Evolutionary conservation across 2,329 filamentous ascomycete genomes (phyloP).

Genomic region (Byssothecium circinans): DNA sequence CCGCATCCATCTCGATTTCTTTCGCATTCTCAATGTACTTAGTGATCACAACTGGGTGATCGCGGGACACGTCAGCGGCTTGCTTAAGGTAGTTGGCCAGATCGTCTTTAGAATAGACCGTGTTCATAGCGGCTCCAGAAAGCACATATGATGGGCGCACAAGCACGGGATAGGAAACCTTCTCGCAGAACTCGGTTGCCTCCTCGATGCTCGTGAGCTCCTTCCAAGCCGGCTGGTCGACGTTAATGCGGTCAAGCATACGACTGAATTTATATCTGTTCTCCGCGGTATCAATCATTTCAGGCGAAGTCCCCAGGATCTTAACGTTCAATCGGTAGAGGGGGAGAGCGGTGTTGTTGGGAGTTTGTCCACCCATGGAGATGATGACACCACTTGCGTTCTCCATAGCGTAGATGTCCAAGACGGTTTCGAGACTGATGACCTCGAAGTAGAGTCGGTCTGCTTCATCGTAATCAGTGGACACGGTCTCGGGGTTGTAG

Average conservation of each 20-base stretch:
- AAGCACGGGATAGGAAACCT: constrained; percentile 88
- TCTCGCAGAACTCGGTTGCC: constrained; percentile 81
- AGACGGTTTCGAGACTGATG: constrained; percentile 83
- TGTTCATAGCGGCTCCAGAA: constrained; percentile 98
- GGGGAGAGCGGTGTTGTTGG: constrained; percentile 94
- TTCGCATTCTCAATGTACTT: constrained; percentile 99
- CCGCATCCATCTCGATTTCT: constrained; percentile 99
- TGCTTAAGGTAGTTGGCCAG: constrained; percentile 85
- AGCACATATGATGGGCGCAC: constrained; percentile 96
- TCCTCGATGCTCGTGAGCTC: constrained; percentile 94
- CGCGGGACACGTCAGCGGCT: constrained; percentile 88
- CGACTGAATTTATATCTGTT: constrained; percentile 99
- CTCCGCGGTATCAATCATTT: constrained; percentile 98
- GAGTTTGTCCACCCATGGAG: constrained; percentile 95
- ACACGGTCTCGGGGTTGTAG: constrained; percentile 84
- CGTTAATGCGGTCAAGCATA: constrained; percentile 91
- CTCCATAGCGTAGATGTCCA: constrained; percentile 93
- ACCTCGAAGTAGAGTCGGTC: constrained; percentile 96
- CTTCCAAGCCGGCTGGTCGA: constrained; percentile 98
- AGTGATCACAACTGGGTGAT: constrained; percentile 96
- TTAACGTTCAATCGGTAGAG: constrained; percentile 88
- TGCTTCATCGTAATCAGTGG: constrained; percentile 91
- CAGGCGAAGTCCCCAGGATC: constrained; percentile 90
- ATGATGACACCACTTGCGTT: constrained; percentile 81
- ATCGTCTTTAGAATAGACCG: constrained; percentile 94